Percentiles rank a stretch among this genome's conserved stretches.
Conservation (phyloP, 495 filamentous ascomycete genomes). For the Daldinia vernicosa region DNA sequence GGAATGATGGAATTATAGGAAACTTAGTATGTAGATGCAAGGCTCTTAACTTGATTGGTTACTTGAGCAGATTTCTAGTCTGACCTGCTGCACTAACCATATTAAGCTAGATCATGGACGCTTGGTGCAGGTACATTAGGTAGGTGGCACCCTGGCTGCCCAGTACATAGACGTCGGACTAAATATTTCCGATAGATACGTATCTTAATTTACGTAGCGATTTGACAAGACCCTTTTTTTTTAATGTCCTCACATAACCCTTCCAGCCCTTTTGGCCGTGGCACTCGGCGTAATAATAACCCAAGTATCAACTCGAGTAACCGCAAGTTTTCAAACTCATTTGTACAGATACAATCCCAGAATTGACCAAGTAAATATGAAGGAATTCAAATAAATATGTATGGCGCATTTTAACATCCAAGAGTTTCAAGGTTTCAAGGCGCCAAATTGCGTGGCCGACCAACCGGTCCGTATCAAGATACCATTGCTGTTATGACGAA, state of each 20-base stretch:
- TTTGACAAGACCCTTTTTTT: constrained; percentile 16
- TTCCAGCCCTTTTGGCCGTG: neutral
- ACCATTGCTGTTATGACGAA: neutral
- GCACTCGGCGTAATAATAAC: neutral
- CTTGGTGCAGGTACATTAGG: neutral
- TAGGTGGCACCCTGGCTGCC: neutral
- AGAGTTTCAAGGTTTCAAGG: neutral
- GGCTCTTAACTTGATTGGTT: constrained; percentile 30
- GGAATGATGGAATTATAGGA: constrained; percentile 11
- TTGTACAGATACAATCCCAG: neutral
- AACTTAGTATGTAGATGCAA: constrained; percentile 11
- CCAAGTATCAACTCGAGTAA: neutral
- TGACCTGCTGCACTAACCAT: constrained; percentile 11
- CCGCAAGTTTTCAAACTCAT: neutral
- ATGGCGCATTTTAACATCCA: constrained; percentile 14
- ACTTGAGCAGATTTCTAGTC: neutral
- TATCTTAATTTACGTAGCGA: neutral
- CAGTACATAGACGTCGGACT: neutral
- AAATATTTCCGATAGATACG: neutral
- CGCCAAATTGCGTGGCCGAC: neutral
- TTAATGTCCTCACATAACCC: constrained; percentile 18
- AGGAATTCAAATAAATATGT: neutral
- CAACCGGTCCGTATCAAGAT: constrained; percentile 6
- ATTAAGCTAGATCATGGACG: neutral
- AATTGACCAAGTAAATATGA: neutral